Base-by-base conservation (phyloP, 1,139 yeast genomes). In the Cylindricascospora bacillispora region DNA sequence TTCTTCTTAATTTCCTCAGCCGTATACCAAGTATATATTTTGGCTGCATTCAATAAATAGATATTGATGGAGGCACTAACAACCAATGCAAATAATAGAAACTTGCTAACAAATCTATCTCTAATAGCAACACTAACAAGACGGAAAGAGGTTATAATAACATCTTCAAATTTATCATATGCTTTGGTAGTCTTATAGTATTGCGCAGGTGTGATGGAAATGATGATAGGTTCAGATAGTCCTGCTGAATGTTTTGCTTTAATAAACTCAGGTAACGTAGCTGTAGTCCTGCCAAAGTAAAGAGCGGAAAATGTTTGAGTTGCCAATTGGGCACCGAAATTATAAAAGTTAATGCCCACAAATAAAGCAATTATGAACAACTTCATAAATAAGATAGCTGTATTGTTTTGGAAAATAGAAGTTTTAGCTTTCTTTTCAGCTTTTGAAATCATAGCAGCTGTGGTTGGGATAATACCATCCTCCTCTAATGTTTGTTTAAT, bases 401-500 rank as follows among this genome's bases (percentile, higher is more conserved):
- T 51, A 29, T 41, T 49, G 4, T 57, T 47, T n/a, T 49, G 47
- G 13, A 56, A 39, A 24, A 50, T 43, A 3, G 44, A 37, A 10
- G 36, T 33, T 15, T 35, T 41, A 2, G 45, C 31, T 24, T 46
- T 43, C 14, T 62, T 50, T 25, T 65, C 65, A 29, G 63, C 54
- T 24, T 64, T 68, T 15, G 86, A 75, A 24, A 81, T 77, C 34
- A 71, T 67, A 40, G 70, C 73, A 26, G 89, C 95, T 27, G 81
- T 81, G 35, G 65, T 60, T 32, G 73, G 73, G 27, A 83, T 69
- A 24, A 89, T 71, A 14, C 98, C 98, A 47, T 92, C 98, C 54
- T 89, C 98, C 59, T 86, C 94, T 43, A 89, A 64, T 14, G 85
- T 89, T 43, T 72, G 75, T 49, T 80, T 76, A 51, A 86, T 70